Percentiles rank a stretch among this genome's conserved stretches.
Evolutionary conservation across 441 rosid genomes (phyloP).

Genomic region (Populus tomentosa): DNA sequence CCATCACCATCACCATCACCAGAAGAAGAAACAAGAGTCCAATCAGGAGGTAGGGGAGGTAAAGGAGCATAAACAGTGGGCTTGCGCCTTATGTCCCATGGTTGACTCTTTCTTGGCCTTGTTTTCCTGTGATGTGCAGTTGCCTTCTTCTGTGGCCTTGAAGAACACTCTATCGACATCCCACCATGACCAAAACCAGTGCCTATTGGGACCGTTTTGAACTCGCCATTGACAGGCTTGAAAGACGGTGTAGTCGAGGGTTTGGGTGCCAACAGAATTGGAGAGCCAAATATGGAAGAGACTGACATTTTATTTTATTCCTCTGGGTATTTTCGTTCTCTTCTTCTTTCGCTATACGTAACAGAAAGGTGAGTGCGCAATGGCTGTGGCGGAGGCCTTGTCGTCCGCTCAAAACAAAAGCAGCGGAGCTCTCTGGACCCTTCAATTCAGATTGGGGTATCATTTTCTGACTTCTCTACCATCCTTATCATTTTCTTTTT

Average conservation of each 20-base stretch:
- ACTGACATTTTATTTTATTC: slow-evolving; percentile 13
- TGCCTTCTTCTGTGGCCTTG: slow-evolving; percentile 8
- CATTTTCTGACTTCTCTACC: not conserved
- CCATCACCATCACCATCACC: slow-evolving; percentile 5
- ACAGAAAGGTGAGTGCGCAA: not conserved
- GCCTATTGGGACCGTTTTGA: not conserved
- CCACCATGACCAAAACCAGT: slow-evolving; percentile 23
- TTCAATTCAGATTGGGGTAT: slow-evolving; percentile 1
- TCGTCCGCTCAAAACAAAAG: not conserved
- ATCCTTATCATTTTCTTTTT: no score
- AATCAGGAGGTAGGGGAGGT: no score
- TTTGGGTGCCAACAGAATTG: slow-evolving; percentile 14
- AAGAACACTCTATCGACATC: slow-evolving; percentile 60
- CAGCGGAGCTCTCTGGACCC: slow-evolving; percentile 3
- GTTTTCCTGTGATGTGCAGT: no score
- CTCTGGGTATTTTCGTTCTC: not conserved
- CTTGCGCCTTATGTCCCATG: no score
- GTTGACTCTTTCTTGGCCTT: no score
- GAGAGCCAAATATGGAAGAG: slow-evolving; percentile 27
- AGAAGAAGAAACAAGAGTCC: no score
- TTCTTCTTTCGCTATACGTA: no score
- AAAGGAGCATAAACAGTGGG: no score
- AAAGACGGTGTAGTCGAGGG: not conserved
- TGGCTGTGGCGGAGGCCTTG: not conserved
- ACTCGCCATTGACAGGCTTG: not conserved